phyloP scores from a whole-genome alignment of 2,329 filamentous ascomycete genomes.

The Nemania serpens region DNA sequence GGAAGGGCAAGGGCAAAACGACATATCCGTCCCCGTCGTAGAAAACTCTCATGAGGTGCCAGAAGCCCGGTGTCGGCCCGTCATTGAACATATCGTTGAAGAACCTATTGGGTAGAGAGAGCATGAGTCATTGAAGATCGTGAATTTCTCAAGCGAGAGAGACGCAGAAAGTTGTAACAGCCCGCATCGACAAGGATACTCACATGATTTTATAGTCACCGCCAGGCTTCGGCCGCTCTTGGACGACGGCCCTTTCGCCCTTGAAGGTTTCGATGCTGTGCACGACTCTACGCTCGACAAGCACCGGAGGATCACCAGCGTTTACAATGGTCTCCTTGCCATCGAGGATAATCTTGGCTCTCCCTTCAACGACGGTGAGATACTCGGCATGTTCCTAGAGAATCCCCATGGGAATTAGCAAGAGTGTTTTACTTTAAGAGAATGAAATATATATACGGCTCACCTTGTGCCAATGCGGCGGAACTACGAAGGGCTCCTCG shows the following conservation, averaged over 20 bases:
- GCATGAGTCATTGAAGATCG: too few species aligned
- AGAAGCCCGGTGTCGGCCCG: constrained; percentile 19
- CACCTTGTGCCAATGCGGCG: constrained; percentile 31
- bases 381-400: constrained; percentile 27
- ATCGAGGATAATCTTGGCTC: constrained; percentile 22
- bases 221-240: constrained; percentile 25
- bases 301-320: constrained; percentile 24
- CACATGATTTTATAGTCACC: constrained; percentile 28
- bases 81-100: constrained; percentile 29
- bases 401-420: not conserved
- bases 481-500: constrained; percentile 23
- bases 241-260: constrained; percentile 22
- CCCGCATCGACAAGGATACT: not conserved
- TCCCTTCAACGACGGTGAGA: constrained; percentile 25
- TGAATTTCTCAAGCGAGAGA: not conserved
- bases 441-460: not conserved
- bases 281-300: constrained; percentile 18
- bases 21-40: constrained; percentile 28
- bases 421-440: not conserved
- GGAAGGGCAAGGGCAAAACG: constrained; percentile 22
- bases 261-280: constrained; percentile 25
- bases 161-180: not conserved
- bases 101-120: constrained; percentile 14
- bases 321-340: constrained; percentile 24
- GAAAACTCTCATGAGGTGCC: constrained; percentile 24